Conservation (phyloP, 1,284 basidiomycete genomes). For the Microbotryum violaceum region DNA sequence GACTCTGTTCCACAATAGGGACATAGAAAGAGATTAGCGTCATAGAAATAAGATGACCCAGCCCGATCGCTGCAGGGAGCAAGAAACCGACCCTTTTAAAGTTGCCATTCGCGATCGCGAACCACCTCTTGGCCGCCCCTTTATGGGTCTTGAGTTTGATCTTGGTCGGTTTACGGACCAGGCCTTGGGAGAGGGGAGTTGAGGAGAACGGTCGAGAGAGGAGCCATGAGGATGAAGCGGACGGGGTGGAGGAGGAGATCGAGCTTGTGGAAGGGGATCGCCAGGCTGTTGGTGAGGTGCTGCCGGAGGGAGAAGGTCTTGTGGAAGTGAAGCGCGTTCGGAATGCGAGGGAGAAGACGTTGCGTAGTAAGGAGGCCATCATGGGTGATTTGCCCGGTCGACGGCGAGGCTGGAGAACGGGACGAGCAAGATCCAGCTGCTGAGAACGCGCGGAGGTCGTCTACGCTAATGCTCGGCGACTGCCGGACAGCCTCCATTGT, state of each 20-base stretch:
- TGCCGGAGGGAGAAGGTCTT: too few relatives aligned
- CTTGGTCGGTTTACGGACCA: conserved; percentile 30
- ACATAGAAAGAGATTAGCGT: background rate
- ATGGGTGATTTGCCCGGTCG: too few relatives aligned
- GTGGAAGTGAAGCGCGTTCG: too few relatives aligned
- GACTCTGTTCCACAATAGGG: background rate
- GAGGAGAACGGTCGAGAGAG: conserved; percentile 4
- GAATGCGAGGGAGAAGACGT: too few relatives aligned
- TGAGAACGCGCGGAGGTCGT: too few relatives aligned
- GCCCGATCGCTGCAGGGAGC: background rate
- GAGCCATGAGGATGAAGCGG: background rate
- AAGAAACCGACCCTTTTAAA: conserved; percentile 27
- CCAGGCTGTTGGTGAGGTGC: too few relatives aligned
- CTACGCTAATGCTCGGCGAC: too few relatives aligned
- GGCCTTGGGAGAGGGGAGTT: background rate
- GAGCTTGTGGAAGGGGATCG: too few relatives aligned
- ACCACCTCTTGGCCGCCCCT: conserved; percentile 31
- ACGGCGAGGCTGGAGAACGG: too few relatives aligned
- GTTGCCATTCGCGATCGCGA: conserved; percentile 26
- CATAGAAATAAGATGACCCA: background rate
- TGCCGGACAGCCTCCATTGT: too few relatives aligned
- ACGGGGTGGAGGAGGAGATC: background rate
- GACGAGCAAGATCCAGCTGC: too few relatives aligned
- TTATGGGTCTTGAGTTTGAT: conserved; percentile 33
- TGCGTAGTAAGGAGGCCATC: too few relatives aligned